Evolutionary conservation across 106 monocot species (phyloP).

Genomic region (Dendrobium nobile): DNA sequence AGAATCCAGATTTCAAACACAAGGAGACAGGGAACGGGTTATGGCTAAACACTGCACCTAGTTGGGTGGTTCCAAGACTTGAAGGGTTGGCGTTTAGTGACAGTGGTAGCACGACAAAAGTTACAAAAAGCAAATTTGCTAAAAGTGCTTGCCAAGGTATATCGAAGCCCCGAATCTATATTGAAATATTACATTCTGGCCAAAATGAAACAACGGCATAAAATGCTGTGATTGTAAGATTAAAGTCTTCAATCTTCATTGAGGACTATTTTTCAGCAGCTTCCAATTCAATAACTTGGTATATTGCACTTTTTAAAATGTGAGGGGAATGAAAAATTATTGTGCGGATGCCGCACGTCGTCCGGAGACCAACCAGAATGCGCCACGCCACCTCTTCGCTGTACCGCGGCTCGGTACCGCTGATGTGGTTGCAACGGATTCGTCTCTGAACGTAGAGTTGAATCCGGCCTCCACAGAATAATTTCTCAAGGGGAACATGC

Average conservation of each 20-base stretch:
- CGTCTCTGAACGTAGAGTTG: too few relatives aligned
- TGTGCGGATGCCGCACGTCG: too few relatives aligned
- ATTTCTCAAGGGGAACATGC: too few relatives aligned
- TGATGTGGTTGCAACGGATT: too few relatives aligned
- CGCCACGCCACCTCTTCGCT: too few relatives aligned
- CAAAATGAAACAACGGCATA: not conserved
- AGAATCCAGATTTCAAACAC: conserved; percentile 55
- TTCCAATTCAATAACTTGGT: not conserved
- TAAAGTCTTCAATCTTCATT: not conserved
- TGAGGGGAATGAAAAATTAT: too few relatives aligned
- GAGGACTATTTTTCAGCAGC: not conserved
- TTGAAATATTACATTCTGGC: not conserved
- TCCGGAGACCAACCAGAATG: too few relatives aligned
- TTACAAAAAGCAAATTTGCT: not conserved
- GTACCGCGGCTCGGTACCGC: too few relatives aligned
- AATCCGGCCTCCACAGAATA: too few relatives aligned
- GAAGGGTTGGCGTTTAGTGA: conserved; percentile 19
- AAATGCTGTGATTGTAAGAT: not conserved
- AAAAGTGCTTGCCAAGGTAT: not conserved
- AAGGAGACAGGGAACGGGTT: conserved; percentile 31
- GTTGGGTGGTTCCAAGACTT: conserved; percentile 23
- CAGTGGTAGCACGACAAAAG: not conserved
- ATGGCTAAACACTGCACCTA: conserved; percentile 53
- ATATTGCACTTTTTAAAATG: not conserved
- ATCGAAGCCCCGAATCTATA: not conserved